phyloP scores from a whole-genome alignment of 352 stramenopile genomes.

The Phytopythium helicoides region DNA sequence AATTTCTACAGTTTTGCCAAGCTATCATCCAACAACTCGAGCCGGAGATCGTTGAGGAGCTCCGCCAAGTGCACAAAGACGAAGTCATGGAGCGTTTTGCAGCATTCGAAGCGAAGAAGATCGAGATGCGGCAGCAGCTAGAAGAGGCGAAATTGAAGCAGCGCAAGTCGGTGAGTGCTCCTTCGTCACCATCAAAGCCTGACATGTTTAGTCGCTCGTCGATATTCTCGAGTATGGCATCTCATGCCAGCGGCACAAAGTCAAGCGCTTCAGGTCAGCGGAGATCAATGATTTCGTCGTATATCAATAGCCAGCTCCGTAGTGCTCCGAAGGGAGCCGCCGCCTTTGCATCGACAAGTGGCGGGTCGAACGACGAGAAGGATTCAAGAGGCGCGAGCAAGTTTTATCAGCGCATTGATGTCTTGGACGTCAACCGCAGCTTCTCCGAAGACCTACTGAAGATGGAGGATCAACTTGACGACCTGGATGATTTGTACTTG shows the following conservation, averaged over 20 bases:
- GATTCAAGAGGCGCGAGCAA: conserved; percentile 34
- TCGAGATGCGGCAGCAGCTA: conserved; percentile 81
- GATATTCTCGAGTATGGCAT: conserved; percentile 27
- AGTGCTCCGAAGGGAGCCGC: conserved; percentile 18
- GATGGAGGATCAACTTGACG: conserved; percentile 81
- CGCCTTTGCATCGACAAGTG: conserved; percentile 11
- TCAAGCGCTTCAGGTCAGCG: conserved; percentile 22
- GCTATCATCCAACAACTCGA: conserved; percentile 71
- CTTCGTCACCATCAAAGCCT: conserved; percentile 52
- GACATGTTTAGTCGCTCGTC: conserved; percentile 36
- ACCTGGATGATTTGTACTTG: conserved; percentile 65
- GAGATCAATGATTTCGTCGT: conserved; percentile 36
- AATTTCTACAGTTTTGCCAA: conserved; percentile 60
- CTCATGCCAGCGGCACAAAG: conserved; percentile 11
- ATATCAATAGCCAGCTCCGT: conserved; percentile 65
- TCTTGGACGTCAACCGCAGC: conserved; percentile 60
- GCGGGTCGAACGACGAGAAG: conserved; percentile 24
- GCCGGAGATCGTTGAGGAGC: conserved; percentile 67
- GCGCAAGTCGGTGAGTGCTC: conserved; percentile 31
- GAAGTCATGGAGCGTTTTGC: conserved; percentile 81
- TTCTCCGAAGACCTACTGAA: conserved; percentile 67
- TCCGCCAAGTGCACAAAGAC: conserved; percentile 73
- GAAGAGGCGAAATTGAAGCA: conserved; percentile 63
- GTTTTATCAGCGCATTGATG: conserved; percentile 70
- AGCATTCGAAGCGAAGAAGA: conserved; percentile 81